Percentiles rank a stretch among this genome's conserved stretches.
These are phyloP conservation scores for Elaeis guineensis DNA, from an alignment of 176 grass and related monocot species.

Conservation along the genomic window DNA sequence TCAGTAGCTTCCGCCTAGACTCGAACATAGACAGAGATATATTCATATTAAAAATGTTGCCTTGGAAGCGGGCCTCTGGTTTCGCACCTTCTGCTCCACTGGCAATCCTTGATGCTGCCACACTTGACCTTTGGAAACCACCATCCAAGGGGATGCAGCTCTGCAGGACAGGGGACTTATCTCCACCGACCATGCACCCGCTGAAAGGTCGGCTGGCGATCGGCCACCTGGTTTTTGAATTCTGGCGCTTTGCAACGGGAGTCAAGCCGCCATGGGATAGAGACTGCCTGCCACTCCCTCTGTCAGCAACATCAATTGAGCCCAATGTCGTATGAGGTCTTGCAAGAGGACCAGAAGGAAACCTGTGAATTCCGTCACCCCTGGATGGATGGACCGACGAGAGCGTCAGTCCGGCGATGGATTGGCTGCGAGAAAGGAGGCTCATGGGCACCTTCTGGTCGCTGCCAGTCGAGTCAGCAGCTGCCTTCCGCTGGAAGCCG, in stretches of 20 bases:
- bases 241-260: constrained; percentile 28
- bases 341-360: constrained; percentile 4
- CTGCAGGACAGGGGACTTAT: constrained; percentile 25
- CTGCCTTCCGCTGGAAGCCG: constrained; percentile 13
- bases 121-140: constrained; percentile 18
- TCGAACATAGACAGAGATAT: constrained; percentile 31
- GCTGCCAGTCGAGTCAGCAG: not conserved
- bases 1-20: constrained; percentile 1
- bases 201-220: constrained; percentile 27
- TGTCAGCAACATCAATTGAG: not conserved
- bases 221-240: constrained; percentile 37
- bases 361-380: constrained; percentile 1
- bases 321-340: constrained; percentile 8
- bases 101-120: not conserved
- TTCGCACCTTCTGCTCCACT: not conserved
- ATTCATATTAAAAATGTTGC: not conserved
- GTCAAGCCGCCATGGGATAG: constrained; percentile 3
- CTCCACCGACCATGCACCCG: constrained; percentile 39
- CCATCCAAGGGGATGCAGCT: constrained; percentile 26
- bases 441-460: not conserved
- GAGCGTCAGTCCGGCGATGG: constrained; percentile 16
- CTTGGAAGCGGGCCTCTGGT: not conserved
- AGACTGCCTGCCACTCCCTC: constrained; percentile 6
- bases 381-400: constrained; percentile 41
- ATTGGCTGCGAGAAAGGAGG: constrained; percentile 38